Base-by-base conservation (phyloP, 176 grass and related monocot genomes). In the Secale cereale region DNA sequence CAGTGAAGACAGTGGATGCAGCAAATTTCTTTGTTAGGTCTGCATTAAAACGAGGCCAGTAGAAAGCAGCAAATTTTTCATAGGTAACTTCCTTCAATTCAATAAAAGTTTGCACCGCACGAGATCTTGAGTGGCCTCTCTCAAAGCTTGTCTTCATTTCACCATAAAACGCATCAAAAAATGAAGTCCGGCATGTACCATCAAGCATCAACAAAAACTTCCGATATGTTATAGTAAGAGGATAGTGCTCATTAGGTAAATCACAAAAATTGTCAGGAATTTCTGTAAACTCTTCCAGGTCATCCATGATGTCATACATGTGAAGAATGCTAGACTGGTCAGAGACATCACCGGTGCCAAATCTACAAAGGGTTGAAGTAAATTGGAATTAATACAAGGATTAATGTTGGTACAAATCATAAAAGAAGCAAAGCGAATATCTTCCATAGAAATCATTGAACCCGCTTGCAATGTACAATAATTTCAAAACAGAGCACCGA, bases 201-300 rank as follows among this genome's bases (percentile, higher is more conserved):
- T 97, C 95, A 22, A 97, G 85, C 92, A 97, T 97, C 90, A 93
- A 81, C 77, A 97, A 70, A 36, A 94, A 91, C 56, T 97, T 97
- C 1, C 72, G 71, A 20, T 82, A 94, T 62, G 95, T 94, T 22
- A 97, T 88, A 33, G 92, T 83, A 69, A 97, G 81, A 27, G 95
- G 95, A 78, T 89, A 97, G 39, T 91, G 79, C 4, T 45, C 43
- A 1, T 27, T 9, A 3, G 25, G 66, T 65, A 97, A 67, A 86
- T 50, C 48, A 82, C 27, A 43, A 43, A 97, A 90, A 39, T 27
- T 86, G 67, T 94, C 89, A 11, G 95, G 95, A 62, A 97, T 60
- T 82, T 92, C 86, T 28, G 36, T n/a, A 69, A 97, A 94, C 33
- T 92, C 85, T 81, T 94, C 84, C 2, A 88, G 28, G n/a, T 87